Base-by-base conservation (phyloP, 495 filamentous ascomycete genomes). In the Aspergillus nanangensis region DNA sequence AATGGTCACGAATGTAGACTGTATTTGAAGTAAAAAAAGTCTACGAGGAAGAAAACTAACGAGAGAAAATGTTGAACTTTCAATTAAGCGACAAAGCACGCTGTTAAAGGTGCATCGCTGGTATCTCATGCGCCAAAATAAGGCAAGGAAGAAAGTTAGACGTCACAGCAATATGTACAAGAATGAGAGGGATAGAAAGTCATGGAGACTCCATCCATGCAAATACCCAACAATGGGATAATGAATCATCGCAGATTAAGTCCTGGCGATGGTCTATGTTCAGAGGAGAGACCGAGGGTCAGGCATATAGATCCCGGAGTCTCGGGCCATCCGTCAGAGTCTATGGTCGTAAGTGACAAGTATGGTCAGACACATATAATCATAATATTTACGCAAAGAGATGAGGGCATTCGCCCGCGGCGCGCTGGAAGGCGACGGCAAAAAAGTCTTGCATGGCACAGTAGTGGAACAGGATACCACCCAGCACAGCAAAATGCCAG, bases 381-480 rank as follows among this genome's bases (percentile, higher is more conserved):
- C 25, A 29, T 10, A 13, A 15, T 19, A 9, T 11, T 37, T 35
- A 45, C 2, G 20, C 33, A 37, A 53, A 48, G 50, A 70, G 35
- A 38, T 63, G 65, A 7, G 76, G 74, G 48, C 81, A 83, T 52
- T 77, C 72, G 22, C 70, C 71, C 47, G 68, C 49, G 23, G 86
- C 89, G 37, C 89, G 73, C 47, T 69, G 59, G 67, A 96, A 96
- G n/a, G 93, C 93, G 33, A 75, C 72, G 0, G 85, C 71, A 55
- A 99, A 99, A 57, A 99, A 90, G 37, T 89, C 80, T 58, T 96
- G 88, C 93, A 99, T 97, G 19, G 93, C 93, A 19, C 75, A 72
- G 62, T 96, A 99, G 68, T 99, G 93, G 61, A 92, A 97, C 5
- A 97, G 65, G 38, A 99, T 99, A n/a, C 93, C 93, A 15, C 90